These are phyloP conservation scores for Penicillium sp. DNA, from an alignment of 2,329 filamentous ascomycete genomes.

Conservation along the genomic window DNA sequence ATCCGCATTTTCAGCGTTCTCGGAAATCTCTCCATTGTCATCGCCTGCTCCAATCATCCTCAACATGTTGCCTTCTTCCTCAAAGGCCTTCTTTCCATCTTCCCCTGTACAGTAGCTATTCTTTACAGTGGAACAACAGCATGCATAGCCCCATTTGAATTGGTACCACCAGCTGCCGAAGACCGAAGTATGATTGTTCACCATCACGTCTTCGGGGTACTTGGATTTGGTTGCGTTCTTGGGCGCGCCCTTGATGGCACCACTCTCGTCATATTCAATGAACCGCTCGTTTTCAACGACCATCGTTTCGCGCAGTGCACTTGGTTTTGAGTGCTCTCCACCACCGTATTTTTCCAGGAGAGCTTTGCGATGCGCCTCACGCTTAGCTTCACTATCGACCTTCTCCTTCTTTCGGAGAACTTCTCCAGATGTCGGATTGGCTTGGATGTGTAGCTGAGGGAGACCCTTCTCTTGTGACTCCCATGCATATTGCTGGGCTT, in stretches of 20 bases:
- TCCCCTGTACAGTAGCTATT: constrained; percentile 98
- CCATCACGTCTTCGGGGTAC: constrained; percentile 80
- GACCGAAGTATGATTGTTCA: constrained; percentile 87
- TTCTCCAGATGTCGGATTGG: constrained; percentile 92
- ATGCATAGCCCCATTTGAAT: constrained; percentile 94
- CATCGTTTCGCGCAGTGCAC: constrained; percentile 63
- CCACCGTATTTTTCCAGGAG: constrained; percentile 81
- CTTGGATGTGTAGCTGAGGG: constrained; percentile 84
- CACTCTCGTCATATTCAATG: constrained; percentile 90
- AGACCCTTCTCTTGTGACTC: constrained; percentile 83
- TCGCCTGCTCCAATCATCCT: constrained; percentile 40
- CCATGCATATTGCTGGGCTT: constrained; percentile 88
- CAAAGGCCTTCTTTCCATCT: constrained; percentile 76
- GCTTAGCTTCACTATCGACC: constrained; percentile 68
- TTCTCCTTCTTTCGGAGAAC: constrained; percentile 75
- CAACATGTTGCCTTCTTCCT: constrained; percentile 66
- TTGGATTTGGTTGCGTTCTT: constrained; percentile 79
- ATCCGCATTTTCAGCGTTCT: constrained; percentile 16
- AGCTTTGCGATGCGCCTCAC: constrained; percentile 64
- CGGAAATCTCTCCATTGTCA: constrained; percentile 9
- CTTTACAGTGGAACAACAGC: constrained; percentile 89
- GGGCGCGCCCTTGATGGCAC: constrained; percentile 82
- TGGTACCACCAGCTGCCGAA: constrained; percentile 98
- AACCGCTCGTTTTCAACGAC: constrained; percentile 81
- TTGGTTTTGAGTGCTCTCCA: constrained; percentile 60